A percentile compares a stretch with the other conserved stretches of the same genome.
Conservation (phyloP, 176 grass and related monocot genomes). For the Phoenix roebelenii region DNA sequence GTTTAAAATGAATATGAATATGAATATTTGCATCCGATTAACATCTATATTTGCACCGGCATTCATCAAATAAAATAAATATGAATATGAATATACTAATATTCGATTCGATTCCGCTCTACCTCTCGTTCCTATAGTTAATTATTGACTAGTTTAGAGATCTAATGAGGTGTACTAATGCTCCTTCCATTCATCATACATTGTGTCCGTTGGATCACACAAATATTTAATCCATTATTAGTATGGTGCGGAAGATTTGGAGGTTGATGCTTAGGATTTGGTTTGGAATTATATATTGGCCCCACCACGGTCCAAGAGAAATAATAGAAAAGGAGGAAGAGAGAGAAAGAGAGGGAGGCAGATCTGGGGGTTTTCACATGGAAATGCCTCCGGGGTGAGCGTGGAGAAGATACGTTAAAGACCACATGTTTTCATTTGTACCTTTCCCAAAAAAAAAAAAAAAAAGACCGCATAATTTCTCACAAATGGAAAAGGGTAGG, state of each 20-base stretch:
- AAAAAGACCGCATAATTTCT: background rate
- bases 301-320: background rate
- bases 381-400: conserved; percentile 5
- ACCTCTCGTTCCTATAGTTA: too few species aligned
- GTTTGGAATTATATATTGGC: conserved; percentile 8
- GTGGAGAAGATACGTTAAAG: background rate
- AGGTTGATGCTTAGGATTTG: conserved; percentile 30
- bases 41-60: too few species aligned
- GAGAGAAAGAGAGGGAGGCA: conserved; percentile 7
- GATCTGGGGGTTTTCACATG: conserved; percentile 42
- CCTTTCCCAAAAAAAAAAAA: background rate
- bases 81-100: too few species aligned
- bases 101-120: too few species aligned
- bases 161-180: too few species aligned
- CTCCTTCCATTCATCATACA: too few species aligned
- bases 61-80: too few species aligned
- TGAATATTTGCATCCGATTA: too few species aligned
- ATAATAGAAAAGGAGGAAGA: conserved; percentile 2
- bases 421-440: background rate
- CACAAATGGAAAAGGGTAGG: conserved; percentile 4
- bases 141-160: too few species aligned
- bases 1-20: too few species aligned
- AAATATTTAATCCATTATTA: too few species aligned
- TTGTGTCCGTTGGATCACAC: too few species aligned
- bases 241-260: conserved; percentile 11